These are phyloP conservation scores for Vigna nakashimae DNA, from an alignment of 306 rosid species.

Conservation along the genomic window DNA sequence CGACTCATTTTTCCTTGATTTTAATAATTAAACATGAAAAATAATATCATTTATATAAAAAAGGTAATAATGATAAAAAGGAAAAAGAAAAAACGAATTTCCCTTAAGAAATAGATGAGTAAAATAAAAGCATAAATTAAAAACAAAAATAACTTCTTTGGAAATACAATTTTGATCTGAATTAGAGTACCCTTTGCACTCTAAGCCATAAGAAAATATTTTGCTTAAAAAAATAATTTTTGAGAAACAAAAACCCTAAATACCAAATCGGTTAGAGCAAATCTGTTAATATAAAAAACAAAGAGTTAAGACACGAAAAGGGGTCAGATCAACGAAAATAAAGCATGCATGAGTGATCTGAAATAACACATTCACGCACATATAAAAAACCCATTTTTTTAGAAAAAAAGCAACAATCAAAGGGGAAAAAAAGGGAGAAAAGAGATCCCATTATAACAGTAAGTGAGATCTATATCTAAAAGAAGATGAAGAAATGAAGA, in stretches of 20 bases:
- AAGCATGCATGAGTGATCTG: neutral
- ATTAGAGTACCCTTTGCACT: neutral
- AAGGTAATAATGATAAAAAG: neutral
- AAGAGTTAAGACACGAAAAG: neutral
- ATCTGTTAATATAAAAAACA: neutral
- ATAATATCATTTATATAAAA: neutral
- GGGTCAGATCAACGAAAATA: neutral
- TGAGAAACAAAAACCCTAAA: neutral
- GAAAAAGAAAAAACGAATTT: neutral
- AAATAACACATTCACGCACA: neutral
- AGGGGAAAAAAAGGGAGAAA: neutral
- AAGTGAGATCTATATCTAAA: no score
- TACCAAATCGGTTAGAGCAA: neutral
- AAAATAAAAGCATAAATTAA: neutral
- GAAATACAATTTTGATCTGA: neutral
- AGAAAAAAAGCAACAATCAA: neutral
- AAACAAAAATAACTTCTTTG: neutral
- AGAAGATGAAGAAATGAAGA: no score
- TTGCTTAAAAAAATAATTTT: neutral
- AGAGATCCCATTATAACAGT: no score
- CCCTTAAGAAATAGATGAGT: neutral
- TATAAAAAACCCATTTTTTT: neutral
- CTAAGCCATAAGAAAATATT: no score
- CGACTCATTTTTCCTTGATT: no score
- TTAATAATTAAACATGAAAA: no score